These are phyloP conservation scores for Rugonectria rugulosa DNA, from an alignment of 2,329 filamentous ascomycete species.

Conservation along the genomic window DNA sequence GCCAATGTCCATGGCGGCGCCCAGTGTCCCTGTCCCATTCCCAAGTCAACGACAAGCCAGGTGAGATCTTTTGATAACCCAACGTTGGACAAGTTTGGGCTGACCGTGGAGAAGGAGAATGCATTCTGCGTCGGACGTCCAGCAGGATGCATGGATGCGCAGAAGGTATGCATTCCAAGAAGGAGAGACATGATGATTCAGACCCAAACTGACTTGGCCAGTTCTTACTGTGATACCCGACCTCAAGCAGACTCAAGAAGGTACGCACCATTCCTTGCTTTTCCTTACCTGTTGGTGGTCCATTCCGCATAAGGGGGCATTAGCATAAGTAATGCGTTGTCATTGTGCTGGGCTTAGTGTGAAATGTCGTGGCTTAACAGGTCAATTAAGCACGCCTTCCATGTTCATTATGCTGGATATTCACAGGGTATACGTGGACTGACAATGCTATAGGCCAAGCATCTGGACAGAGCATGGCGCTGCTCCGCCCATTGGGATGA, in stretches of 20 bases:
- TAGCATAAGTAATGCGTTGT: slow-evolving; percentile 6
- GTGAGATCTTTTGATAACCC: slow-evolving; percentile 27
- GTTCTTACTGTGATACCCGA: slow-evolving; percentile 25
- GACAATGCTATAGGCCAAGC: slow-evolving; percentile 29
- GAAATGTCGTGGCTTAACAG: slow-evolving; percentile 3
- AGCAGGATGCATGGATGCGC: slow-evolving; percentile 29
- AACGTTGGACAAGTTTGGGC: not conserved
- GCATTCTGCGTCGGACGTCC: slow-evolving; percentile 30
- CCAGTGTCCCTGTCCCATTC: slow-evolving; percentile 28
- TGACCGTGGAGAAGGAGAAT: slow-evolving; percentile 31
- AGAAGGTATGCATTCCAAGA: slow-evolving; percentile 28
- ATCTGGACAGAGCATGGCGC: slow-evolving; percentile 32
- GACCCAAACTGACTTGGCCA: slow-evolving; percentile 18
- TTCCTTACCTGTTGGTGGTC: not conserved
- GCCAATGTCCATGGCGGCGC: slow-evolving; percentile 21
- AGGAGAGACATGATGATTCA: not conserved
- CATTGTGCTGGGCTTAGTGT: slow-evolving; percentile 10
- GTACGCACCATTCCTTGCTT: slow-evolving; percentile 20
- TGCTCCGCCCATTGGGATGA: slow-evolving; percentile 9
- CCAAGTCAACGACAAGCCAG: slow-evolving; percentile 33
- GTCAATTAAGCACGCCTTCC: slow-evolving; percentile 5
- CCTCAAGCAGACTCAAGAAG: slow-evolving; percentile 31
- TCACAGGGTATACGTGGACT: slow-evolving; percentile 14
- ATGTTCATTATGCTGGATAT: not conserved
- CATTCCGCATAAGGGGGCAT: slow-evolving; percentile 8